Evolutionary conservation across 2,329 filamentous ascomycete genomes (phyloP), one percentile per base, ranked within the genome.

Genomic region (Fusarium illudens): DNA sequence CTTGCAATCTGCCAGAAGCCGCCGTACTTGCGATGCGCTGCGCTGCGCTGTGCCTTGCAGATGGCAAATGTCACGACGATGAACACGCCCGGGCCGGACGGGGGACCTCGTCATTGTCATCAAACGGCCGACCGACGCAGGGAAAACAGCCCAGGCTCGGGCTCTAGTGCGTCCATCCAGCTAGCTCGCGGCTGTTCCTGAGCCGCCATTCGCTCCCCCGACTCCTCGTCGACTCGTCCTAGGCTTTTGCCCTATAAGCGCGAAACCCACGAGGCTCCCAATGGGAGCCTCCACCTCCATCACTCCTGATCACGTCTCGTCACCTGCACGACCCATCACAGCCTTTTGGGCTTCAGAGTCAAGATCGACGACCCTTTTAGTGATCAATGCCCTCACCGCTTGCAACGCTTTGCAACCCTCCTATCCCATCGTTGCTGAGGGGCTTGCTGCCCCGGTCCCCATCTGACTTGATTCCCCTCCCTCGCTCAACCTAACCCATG

Each of bases 261-360:
- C 60, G 60, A 64, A 61, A 67, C 57, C 22, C 52, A 30, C 39
- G 22, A 55, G 59, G 64, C 67, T 69, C 60, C 71, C 71, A 73
- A 73, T 73, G 62, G 58, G 61, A 62, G 58, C 58, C 55, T 48
- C 71, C 64, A 67, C 71, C 56, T 66, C 65, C 44, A 63, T 68
- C 65, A 67, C 66, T 56, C 27, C 56, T 42, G 49, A 55, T 72
- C 65, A 54, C 33, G 29, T 58, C 48, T 52, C 54, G 33, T 67
- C 66, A 73, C 71, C 71, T 73, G 71, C 71, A 73, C 46, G 67
- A 60, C 48, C 54, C 56, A 72, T 73, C 71, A 73, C 71, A 67
- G 60, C 61, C 50, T 36, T 34, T 34, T 29, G 19, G 27, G 29
- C 50, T 46, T 44, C 36, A 54, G 46, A 55, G 57, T 60, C 51